phyloP scores from a whole-genome alignment of 2,329 filamentous ascomycete species.

The Teratosphaeria nubilosa region DNA sequence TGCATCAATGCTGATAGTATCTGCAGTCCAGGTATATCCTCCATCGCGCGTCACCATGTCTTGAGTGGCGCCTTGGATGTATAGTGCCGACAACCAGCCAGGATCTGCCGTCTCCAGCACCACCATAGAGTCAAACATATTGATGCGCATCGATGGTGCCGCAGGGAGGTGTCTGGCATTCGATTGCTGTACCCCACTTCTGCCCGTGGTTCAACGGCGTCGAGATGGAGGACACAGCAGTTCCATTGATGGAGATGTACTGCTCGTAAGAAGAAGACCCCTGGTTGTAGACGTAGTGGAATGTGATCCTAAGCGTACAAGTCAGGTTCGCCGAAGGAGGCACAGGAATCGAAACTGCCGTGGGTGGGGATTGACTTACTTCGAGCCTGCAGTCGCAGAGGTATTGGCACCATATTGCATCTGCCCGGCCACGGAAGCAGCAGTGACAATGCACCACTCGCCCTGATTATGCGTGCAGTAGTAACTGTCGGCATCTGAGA shows the following conservation, averaged over 20 bases:
- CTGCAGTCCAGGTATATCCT: not conserved
- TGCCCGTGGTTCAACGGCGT: not conserved
- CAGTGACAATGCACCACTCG: not conserved
- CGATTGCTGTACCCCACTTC: constrained; percentile 5
- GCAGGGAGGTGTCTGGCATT: constrained; percentile 26
- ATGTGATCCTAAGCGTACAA: not conserved
- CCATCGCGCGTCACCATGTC: not conserved
- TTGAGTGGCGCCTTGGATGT: not conserved
- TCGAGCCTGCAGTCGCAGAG: not conserved
- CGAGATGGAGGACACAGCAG: constrained; percentile 34
- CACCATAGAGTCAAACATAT: constrained; percentile 33
- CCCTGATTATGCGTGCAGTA: not conserved
- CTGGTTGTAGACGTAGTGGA: constrained; percentile 18
- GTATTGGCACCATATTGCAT: not conserved
- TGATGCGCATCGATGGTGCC: constrained; percentile 33
- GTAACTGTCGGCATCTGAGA: constrained; percentile 4
- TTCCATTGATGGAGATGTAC: constrained; percentile 28
- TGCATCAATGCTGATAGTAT: not conserved
- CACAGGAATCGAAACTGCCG: not conserved
- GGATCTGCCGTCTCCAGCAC: constrained; percentile 26
- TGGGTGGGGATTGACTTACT: not conserved
- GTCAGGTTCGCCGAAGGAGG: not conserved
- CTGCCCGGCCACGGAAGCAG: not conserved
- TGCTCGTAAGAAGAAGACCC: constrained; percentile 33
- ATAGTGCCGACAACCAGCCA: not conserved